Base-by-base conservation (phyloP, 371 early-diverging fungal species). In the Parasitella parasitica region DNA sequence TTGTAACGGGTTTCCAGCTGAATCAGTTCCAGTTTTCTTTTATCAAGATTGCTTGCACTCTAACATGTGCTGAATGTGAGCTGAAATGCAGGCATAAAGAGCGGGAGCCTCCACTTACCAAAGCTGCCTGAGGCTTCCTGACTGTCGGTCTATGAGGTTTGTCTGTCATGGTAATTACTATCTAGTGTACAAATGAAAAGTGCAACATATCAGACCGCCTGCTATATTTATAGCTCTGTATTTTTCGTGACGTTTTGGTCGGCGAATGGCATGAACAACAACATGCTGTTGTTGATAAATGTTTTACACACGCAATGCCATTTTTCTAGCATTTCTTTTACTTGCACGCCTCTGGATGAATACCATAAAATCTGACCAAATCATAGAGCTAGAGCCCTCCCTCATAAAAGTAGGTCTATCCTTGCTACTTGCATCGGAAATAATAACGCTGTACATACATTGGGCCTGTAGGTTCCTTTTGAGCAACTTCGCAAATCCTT, bases 401-500 rank as follows among this genome's bases (percentile, higher is more conserved):
- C 86, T 96, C 39, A 78, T 95, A 50, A 92, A 91, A 86, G 96
- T 92, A 77, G 52, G 13, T 35, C 36, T 8, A 32, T 32, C 6
- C 2, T 12, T 12, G n/a, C 6, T 12, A 37, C 12, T 30, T 52
- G 11, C 12, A 15, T 35, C 43, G 48, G 36, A 22, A 26, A 34
- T 18, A 56, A 39, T 28, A 37, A 41, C 36, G 4, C 12, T 22
- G n/a, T 24, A 18, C 11, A n/a, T n/a, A n/a, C 32, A 32, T 32
- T 32, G 32, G 32, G 41, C 2, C 20, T 38, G 12, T 57, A 96
- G 95, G 94, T 94, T 15, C 95, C 97, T 12, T 80, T 90, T 41
- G 97, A 97, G 72, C 95, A 95, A 75, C 83, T 95, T 46, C 86
- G 88, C 57, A 89, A 90, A 59, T 81, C 94, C 4, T 89, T 89